These are phyloP conservation scores for Penicillium verrucosum DNA, from an alignment of 2,329 filamentous ascomycete genomes.

Conservation along the genomic window DNA sequence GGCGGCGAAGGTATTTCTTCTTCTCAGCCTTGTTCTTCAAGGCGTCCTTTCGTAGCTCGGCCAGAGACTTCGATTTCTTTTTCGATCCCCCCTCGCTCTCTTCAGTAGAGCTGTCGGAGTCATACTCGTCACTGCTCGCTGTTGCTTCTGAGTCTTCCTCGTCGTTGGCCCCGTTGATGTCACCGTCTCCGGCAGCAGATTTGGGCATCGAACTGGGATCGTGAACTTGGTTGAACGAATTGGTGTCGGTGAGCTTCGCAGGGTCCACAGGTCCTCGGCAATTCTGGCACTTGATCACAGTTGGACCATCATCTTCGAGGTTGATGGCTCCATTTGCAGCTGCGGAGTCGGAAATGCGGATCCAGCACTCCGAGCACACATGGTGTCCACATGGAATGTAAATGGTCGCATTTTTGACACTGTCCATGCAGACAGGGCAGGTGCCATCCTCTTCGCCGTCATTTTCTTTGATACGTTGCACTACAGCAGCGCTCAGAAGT, in stretches of 20 bases:
- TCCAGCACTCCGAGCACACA: slow-evolving; percentile 73
- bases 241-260: slow-evolving; percentile 68
- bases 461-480: slow-evolving; percentile 61
- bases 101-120: slow-evolving; percentile 33
- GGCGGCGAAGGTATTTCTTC: slow-evolving; percentile 64
- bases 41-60: slow-evolving; percentile 65
- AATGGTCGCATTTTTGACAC: slow-evolving; percentile 68
- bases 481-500: slow-evolving; percentile 56
- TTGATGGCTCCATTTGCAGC: slow-evolving; percentile 35
- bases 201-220: slow-evolving; percentile 50
- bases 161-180: slow-evolving; percentile 32
- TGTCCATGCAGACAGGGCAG: slow-evolving; percentile 80
- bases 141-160: slow-evolving; percentile 36
- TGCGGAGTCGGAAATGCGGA: slow-evolving; percentile 61
- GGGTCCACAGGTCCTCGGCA: slow-evolving; percentile 68
- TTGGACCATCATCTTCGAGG: slow-evolving; percentile 54
- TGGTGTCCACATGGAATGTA: slow-evolving; percentile 81
- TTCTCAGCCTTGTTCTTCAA: slow-evolving; percentile 63
- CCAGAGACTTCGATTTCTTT: slow-evolving; percentile 55
- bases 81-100: slow-evolving; percentile 28
- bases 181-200: slow-evolving; percentile 31
- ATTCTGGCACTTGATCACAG: slow-evolving; percentile 66
- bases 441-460: slow-evolving; percentile 58
- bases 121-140: slow-evolving; percentile 20
- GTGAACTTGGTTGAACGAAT: slow-evolving; percentile 70